Conservation (phyloP, 75 land plant genomes). For the Adiantum capillusveneris region DNA sequence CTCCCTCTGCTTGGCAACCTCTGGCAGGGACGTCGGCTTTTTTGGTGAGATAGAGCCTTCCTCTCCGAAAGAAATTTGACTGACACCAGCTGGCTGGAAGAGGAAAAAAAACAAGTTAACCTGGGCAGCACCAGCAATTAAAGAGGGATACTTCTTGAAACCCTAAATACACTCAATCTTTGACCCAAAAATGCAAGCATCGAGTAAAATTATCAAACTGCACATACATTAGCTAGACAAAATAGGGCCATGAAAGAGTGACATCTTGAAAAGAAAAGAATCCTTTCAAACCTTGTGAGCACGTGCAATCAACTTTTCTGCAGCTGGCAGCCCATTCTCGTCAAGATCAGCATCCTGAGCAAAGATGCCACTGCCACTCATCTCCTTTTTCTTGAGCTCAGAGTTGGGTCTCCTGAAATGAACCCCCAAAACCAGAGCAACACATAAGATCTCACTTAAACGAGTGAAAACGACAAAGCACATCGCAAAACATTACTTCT, state of each 20-base stretch:
- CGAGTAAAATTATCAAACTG: no score
- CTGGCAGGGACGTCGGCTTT: slow-evolving; percentile 26
- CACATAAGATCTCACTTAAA: no score
- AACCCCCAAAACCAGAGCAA: no score
- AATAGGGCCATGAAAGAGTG: no score
- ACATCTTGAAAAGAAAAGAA: no score
- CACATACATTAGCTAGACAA: no score
- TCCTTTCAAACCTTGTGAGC: not conserved
- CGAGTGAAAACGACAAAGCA: no score
- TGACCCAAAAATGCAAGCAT: no score
- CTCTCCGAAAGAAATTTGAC: slow-evolving; percentile 24
- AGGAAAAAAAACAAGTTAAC: not conserved
- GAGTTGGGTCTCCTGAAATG: slow-evolving; percentile 32
- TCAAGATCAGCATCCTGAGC: slow-evolving; percentile 9
- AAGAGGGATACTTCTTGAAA: no score
- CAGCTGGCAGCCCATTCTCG: not conserved
- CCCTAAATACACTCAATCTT: no score
- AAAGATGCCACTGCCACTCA: slow-evolving; percentile 46
- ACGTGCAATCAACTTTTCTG: not conserved
- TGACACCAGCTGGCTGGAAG: slow-evolving; percentile 34
- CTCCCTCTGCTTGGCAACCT: slow-evolving; percentile 34
- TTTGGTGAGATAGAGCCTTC: slow-evolving; percentile 22
- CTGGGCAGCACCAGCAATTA: no score
- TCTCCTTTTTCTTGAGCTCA: slow-evolving; percentile 33
- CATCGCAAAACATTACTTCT: slow-evolving; percentile 7